Evolutionary conservation across 116 monocot species (phyloP).

Genomic region (Papilionanthe hybrid): DNA sequence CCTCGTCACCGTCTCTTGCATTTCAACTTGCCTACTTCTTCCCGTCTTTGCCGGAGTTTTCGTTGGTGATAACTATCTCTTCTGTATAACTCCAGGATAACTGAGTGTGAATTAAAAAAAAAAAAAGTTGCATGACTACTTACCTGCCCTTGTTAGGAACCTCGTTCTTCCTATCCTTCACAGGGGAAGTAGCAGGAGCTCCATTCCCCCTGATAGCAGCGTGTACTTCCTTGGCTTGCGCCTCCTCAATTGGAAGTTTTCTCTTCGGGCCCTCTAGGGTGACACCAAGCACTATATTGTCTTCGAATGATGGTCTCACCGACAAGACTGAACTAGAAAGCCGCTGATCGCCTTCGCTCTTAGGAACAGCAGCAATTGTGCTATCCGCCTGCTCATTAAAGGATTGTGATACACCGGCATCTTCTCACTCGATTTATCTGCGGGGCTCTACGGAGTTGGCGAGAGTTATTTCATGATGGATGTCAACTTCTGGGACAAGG

Average conservation of each 20-base stretch:
- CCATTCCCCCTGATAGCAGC: neutral
- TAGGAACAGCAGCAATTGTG: slow-evolving; percentile 3
- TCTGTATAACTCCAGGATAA: no score
- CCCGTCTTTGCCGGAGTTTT: no score
- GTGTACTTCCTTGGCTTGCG: neutral
- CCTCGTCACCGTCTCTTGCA: no score
- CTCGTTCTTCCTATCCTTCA: slow-evolving; percentile 3
- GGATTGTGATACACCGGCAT: slow-evolving; percentile 15
- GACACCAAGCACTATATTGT: slow-evolving; percentile 70
- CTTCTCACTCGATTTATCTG: slow-evolving; percentile 18
- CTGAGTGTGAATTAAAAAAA: no score
- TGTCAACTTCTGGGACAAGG: no score
- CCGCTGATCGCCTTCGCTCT: slow-evolving; percentile 39
- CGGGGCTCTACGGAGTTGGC: no score
- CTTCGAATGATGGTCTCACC: slow-evolving; percentile 36
- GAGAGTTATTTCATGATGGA: no score
- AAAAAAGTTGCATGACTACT: no score
- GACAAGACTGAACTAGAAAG: slow-evolving; percentile 19
- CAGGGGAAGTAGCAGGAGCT: neutral
- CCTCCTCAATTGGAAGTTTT: slow-evolving; percentile 72
- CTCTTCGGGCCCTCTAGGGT: slow-evolving; percentile 76
- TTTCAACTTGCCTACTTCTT: no score
- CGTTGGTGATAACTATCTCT: no score
- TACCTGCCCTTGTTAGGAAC: neutral
- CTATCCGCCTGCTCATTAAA: slow-evolving; percentile 13